These are phyloP conservation scores for Aegilops sharonensis DNA, from an alignment of 176 grass and related monocot species.

Conservation along the genomic window DNA sequence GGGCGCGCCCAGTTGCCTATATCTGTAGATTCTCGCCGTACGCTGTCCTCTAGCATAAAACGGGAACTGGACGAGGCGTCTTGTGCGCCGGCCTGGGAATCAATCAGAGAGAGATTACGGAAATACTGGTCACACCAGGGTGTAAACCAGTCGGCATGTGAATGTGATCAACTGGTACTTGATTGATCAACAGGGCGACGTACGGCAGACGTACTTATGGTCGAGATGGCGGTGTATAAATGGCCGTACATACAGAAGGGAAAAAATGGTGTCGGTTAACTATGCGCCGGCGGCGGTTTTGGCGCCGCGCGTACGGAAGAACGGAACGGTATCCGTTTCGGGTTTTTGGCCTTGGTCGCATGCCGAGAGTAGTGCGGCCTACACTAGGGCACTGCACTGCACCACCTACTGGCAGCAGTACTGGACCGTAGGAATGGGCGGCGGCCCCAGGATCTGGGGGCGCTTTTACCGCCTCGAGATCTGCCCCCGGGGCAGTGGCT, in stretches of 20 bases:
- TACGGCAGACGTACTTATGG: too few species aligned
- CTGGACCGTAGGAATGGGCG: background rate
- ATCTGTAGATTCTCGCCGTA: background rate
- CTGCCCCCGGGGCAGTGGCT: conserved; percentile 21
- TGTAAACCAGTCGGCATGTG: background rate
- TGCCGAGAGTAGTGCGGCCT: background rate
- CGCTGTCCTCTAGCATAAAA: background rate
- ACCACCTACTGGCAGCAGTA: background rate
- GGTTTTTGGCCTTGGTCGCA: background rate
- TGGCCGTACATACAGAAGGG: background rate
- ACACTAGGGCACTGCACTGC: background rate
- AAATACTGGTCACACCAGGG: background rate
- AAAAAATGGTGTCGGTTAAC: background rate
- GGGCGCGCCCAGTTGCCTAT: background rate
- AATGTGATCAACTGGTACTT: background rate
- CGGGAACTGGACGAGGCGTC: background rate
- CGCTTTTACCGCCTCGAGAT: conserved; percentile 31
- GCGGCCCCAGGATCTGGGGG: conserved; percentile 25
- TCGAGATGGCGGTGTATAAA: background rate
- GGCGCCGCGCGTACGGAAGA: background rate
- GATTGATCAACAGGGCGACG: too few species aligned
- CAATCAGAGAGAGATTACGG: background rate
- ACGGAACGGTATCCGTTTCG: too few species aligned
- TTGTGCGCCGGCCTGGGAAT: background rate
- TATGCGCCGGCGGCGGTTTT: background rate